Evolutionary conservation across 257 asterid genomes (phyloP), one percentile per base, ranked within the genome.

Genomic region (Solanum neorickii): DNA sequence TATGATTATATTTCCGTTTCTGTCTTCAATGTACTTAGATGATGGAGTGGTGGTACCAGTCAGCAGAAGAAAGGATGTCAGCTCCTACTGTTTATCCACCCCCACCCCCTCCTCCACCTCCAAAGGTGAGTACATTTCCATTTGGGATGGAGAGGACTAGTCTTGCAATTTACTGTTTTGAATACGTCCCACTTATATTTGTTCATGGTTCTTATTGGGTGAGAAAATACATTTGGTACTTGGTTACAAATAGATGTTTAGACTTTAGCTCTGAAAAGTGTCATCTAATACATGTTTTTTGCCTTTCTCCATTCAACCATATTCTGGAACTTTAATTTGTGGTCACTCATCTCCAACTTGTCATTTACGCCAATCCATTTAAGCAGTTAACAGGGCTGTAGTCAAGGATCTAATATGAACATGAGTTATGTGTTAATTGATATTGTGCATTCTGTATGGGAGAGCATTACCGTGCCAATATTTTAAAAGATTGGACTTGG

Each of bases 11-110:
- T 70, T 56, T 68, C 83, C 56, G 18, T 46, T 39, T 39, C 25
- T n/a, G 47, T 86, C 78, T 41, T 33, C 78, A 83, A 87, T 82
- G 62, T 77, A 44, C 86, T 52, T 89, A 97, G 99, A 97, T 97
- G 99, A 97, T 96, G 99, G 99, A 97, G 87, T 97, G 99, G 99
- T 97, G 99, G 99, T 97, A 97, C 92, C 99, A 97, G 91, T 96
- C 99, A 31, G 99, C 98, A 3, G 99, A 97, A 90, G 99, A 97
- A 90, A 93, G 98, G 90, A 97, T 97, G 98, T 97, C 98, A 39
- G 99, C 99, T 84, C 98, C 99, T 21, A 94, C 98, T 39, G 96
- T 96, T 73, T 97, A 97, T 90, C 99, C 99, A 60, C 98, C 99
- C 14, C 99, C 99, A 13, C 99, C 99, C 2, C 99, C 99, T 4